A percentile compares a stretch with the other conserved stretches of the same genome.
These are phyloP conservation scores for Crithidia fasciculata DNA, from an alignment of 208 protist species.

Conservation along the genomic window DNA sequence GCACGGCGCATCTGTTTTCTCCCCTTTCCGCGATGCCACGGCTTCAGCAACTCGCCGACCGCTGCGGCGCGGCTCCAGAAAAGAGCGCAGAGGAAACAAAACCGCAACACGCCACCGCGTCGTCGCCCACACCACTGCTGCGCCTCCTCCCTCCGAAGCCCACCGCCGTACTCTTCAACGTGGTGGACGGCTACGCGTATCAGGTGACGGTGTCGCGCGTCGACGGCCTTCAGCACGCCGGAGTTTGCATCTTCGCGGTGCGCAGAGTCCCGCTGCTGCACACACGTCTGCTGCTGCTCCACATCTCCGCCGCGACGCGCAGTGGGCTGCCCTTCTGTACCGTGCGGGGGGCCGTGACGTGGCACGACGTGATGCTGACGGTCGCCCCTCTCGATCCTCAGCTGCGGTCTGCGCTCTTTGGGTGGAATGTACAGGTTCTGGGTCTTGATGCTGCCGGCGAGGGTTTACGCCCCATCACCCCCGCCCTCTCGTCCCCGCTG, in stretches of 20 bases:
- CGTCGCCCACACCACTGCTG: neutral
- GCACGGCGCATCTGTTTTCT: neutral
- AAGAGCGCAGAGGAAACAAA: neutral
- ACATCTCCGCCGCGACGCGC: slow-evolving; percentile 15
- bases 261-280: slow-evolving; percentile 13
- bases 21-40: slow-evolving; percentile 10
- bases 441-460: slow-evolving; percentile 19
- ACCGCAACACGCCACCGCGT: neutral
- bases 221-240: neutral
- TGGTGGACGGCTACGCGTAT: slow-evolving; percentile 16
- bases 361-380: slow-evolving; percentile 26
- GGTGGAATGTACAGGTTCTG: slow-evolving; percentile 37
- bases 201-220: slow-evolving; percentile 17
- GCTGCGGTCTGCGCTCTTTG: neutral
- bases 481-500: slow-evolving; percentile 22
- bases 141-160: slow-evolving; percentile 13
- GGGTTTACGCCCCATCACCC: slow-evolving; percentile 30
- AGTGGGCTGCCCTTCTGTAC: slow-evolving; percentile 24
- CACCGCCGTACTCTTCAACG: slow-evolving; percentile 29
- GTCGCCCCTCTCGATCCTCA: slow-evolving; percentile 7
- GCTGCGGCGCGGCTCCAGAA: neutral
- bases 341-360: slow-evolving; percentile 24
- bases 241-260: slow-evolving; percentile 29
- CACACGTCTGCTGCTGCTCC: slow-evolving; percentile 2
- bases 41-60: slow-evolving; percentile 19